Conservation (phyloP, 495 filamentous ascomycete genomes). For the Penicillium salamii region DNA sequence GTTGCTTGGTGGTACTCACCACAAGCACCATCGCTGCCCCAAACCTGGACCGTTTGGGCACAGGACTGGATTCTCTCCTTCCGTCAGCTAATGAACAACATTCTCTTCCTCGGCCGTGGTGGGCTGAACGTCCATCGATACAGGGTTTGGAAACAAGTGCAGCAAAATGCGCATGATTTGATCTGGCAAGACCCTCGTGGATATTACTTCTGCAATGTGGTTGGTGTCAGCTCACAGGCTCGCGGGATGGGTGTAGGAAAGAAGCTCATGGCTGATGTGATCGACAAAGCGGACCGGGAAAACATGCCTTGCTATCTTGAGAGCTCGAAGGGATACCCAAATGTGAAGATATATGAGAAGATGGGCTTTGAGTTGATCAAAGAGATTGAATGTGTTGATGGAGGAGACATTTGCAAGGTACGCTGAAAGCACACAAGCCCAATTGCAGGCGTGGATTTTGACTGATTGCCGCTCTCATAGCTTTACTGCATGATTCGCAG, state of each 20-base stretch:
- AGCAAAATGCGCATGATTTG: slow-evolving; percentile 34
- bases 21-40: slow-evolving; percentile 27
- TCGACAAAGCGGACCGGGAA: slow-evolving; percentile 56
- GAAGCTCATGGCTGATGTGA: slow-evolving; percentile 55
- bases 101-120: slow-evolving; percentile 58
- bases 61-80: slow-evolving; percentile 59
- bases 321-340: slow-evolving; percentile 59
- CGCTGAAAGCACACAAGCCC: too few species aligned
- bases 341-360: slow-evolving; percentile 62
- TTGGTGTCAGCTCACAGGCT: slow-evolving; percentile 58
- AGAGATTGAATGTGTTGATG: slow-evolving; percentile 62
- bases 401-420: slow-evolving; percentile 44
- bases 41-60: slow-evolving; percentile 53
- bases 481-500: slow-evolving; percentile 29
- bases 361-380: slow-evolving; percentile 61
- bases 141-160: slow-evolving; percentile 50
- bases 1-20: slow-evolving; percentile 65
- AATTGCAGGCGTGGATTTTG: neutral
- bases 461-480: slow-evolving; percentile 9
- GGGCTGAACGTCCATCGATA: slow-evolving; percentile 62
- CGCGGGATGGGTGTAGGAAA: slow-evolving; percentile 61
- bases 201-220: slow-evolving; percentile 70
- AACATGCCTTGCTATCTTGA: slow-evolving; percentile 63
- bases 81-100: slow-evolving; percentile 59
- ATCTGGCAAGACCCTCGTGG: slow-evolving; percentile 45